A percentile compares a stretch with the other conserved stretches of the same genome.
Evolutionary conservation across 306 rosid species (phyloP).

Genomic region (Aeschynomene evenia): DNA sequence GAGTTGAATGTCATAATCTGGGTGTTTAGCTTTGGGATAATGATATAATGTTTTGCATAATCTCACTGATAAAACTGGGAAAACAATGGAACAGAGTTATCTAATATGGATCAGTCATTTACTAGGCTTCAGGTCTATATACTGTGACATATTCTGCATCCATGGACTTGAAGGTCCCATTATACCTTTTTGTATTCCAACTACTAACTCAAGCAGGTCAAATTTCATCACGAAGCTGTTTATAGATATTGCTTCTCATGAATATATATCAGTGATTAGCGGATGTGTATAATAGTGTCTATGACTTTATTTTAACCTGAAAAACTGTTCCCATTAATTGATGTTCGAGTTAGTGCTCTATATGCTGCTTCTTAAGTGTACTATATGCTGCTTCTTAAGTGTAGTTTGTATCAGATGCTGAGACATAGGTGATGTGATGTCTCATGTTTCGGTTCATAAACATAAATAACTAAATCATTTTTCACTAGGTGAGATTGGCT

Average conservation of each 20-base stretch:
- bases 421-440: slow-evolving; percentile 3
- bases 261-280: not conserved
- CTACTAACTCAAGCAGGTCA: not conserved
- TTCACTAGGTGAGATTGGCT: too few species aligned
- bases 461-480: not conserved
- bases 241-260: not conserved
- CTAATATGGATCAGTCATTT: not conserved
- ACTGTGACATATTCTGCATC: not conserved
- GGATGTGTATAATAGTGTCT: not conserved
- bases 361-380: not conserved
- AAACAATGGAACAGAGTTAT: not conserved
- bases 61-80: not conserved
- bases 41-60: slow-evolving; percentile 16
- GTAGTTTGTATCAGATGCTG: not conserved
- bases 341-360: slow-evolving; percentile 5
- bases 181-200: slow-evolving; percentile 10
- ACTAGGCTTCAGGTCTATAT: not conserved
- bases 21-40: not conserved
- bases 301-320: not conserved
- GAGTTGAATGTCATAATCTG: not conserved
- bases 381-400: not conserved
- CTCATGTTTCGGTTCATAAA: slow-evolving; percentile 10
- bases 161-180: not conserved
- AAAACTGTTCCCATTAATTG: slow-evolving; percentile 1
- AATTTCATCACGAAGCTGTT: not conserved